Conservation (phyloP, 306 rosid species). For the Citrullus colocynthis region DNA sequence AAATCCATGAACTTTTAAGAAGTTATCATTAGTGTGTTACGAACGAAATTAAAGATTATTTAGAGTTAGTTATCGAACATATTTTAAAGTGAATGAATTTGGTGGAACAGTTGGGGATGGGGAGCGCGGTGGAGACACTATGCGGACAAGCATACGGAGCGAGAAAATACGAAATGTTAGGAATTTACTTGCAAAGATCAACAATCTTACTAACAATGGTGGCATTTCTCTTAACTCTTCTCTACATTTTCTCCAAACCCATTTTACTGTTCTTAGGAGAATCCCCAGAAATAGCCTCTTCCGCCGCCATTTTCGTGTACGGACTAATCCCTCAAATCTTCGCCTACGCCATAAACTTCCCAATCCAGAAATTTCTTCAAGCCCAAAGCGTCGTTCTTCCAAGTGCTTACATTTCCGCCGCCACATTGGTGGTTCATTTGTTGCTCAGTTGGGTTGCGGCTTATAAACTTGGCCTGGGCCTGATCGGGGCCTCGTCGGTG, state of each 20-base stretch:
- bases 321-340: slow-evolving; percentile 75
- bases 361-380: slow-evolving; percentile 65
- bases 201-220: slow-evolving; percentile 28
- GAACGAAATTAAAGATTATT: too few species aligned
- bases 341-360: slow-evolving; percentile 60
- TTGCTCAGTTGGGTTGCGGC: slow-evolving; percentile 42
- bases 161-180: slow-evolving; percentile 39
- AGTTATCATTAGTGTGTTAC: too few species aligned
- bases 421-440: slow-evolving; percentile 36
- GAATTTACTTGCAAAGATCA: slow-evolving; percentile 57
- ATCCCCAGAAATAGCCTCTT: slow-evolving; percentile 36
- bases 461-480: slow-evolving; percentile 42
- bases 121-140: slow-evolving; percentile 82
- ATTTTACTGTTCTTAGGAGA: slow-evolving; percentile 35
- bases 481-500: slow-evolving; percentile 53
- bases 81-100: too few species aligned
- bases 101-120: slow-evolving; percentile 58
- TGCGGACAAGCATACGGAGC: slow-evolving; percentile 88
- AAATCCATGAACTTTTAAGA: too few species aligned
- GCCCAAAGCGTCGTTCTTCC: slow-evolving; percentile 70
- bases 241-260: slow-evolving; percentile 33
- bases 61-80: too few species aligned
- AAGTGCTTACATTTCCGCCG: slow-evolving; percentile 49
- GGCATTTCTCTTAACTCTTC: slow-evolving; percentile 10
- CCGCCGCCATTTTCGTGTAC: slow-evolving; percentile 41